Evolutionary conservation across 2,329 filamentous ascomycete genomes (phyloP).

Genomic region (Monilinia aucupariae): DNA sequence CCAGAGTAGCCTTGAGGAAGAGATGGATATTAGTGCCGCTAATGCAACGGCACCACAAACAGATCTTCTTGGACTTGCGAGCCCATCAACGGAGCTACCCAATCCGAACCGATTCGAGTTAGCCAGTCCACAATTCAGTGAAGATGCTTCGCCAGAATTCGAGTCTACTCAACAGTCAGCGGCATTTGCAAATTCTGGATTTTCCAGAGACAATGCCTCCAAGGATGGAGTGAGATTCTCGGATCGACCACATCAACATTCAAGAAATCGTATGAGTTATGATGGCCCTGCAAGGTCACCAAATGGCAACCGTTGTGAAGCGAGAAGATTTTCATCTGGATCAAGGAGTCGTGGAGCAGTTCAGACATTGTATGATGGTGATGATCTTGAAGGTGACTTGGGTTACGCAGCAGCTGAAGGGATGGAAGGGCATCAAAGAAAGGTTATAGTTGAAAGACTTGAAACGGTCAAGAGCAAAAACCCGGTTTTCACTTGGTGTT

Average conservation of each 20-base stretch:
- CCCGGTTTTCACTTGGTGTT: slow-evolving; percentile 98
- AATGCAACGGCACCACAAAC: slow-evolving; percentile 51
- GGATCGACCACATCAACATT: slow-evolving; percentile 28
- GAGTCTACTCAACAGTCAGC: slow-evolving; percentile 24
- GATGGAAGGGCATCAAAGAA: slow-evolving; percentile 84
- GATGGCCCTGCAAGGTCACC: slow-evolving; percentile 33
- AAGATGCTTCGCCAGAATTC: slow-evolving; percentile 24
- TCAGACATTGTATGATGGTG: slow-evolving; percentile 52
- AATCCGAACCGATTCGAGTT: slow-evolving; percentile 73
- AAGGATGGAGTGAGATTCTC: slow-evolving; percentile 31
- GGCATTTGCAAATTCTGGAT: slow-evolving; percentile 19
- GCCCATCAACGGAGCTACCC: slow-evolving; percentile 41
- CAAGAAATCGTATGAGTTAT: slow-evolving; percentile 34
- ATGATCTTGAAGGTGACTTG: slow-evolving; percentile 84
- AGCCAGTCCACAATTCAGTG: slow-evolving; percentile 38
- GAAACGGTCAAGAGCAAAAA: slow-evolving; percentile 94
- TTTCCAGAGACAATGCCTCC: slow-evolving; percentile 16
- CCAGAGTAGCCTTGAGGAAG: slow-evolving; percentile 57
- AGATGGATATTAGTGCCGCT: slow-evolving; percentile 82
- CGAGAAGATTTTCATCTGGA: slow-evolving; percentile 39
- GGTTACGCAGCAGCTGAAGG: slow-evolving; percentile 92
- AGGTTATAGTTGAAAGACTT: slow-evolving; percentile 92
- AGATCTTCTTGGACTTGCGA: slow-evolving; percentile 57
- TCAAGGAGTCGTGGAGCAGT: slow-evolving; percentile 31
- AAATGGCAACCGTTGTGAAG: slow-evolving; percentile 19